phyloP scores from a whole-genome alignment of 345 rosid species.

The Microcos paniculata region DNA sequence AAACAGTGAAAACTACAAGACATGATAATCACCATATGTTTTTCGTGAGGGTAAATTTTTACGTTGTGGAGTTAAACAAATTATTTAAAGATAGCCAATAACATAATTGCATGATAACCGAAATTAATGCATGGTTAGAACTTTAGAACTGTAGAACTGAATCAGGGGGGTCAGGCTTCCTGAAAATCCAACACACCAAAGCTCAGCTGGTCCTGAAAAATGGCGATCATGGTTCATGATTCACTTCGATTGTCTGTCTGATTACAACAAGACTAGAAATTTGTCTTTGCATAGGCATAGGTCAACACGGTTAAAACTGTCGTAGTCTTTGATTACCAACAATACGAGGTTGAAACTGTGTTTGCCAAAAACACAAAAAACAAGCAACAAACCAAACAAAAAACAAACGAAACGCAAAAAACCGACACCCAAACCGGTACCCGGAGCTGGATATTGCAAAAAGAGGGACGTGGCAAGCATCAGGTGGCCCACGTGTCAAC shows the following conservation, averaged over 20 bases:
- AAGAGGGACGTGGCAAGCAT: constrained; percentile 12
- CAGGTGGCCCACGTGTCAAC: constrained; percentile 38
- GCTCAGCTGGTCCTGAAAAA: neutral
- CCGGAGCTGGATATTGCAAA: neutral
- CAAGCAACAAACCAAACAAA: neutral
- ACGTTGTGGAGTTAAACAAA: neutral
- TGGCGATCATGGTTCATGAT: neutral
- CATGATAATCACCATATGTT: neutral
- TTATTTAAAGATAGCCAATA: neutral
- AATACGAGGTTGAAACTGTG: constrained; percentile 8
- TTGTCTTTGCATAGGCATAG: neutral
- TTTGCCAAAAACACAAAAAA: neutral
- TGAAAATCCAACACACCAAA: neutral
- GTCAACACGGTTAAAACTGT: constrained; percentile 1
- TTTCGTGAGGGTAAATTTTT: neutral
- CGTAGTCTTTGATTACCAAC: constrained; percentile 2
- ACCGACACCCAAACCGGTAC: neutral
- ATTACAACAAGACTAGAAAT: neutral
- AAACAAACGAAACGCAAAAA: too few species aligned
- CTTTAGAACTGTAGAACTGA: neutral
- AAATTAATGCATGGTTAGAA: neutral
- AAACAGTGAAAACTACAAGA: too few species aligned
- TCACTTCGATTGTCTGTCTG: neutral
- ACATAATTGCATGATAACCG: neutral
- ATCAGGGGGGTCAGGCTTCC: neutral